Base-by-base conservation (phyloP, 2,329 filamentous ascomycete species). In the Ilyonectria mors-panacis region DNA sequence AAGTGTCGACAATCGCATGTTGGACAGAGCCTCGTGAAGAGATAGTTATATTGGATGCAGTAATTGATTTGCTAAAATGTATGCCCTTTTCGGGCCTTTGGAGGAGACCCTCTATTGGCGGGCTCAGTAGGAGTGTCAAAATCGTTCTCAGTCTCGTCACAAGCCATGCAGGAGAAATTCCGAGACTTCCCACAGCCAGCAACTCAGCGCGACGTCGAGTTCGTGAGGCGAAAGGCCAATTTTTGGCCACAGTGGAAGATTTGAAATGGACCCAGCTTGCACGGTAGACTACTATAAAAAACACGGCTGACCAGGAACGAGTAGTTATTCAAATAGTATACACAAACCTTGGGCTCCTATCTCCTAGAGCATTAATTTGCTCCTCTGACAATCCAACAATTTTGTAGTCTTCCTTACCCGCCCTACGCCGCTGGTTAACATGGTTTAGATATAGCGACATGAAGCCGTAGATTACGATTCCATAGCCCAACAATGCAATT, bases 381-480 rank as follows among this genome's bases (percentile, higher is more conserved):
- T 47, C 59, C n/a, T 63, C 59, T 19, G 53, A 51, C 59, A 66
- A 58, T 2, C 64, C 59, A 13, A 15, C 37, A 10, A 66, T 51
- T 47, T 58, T 66, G 30, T 63, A 54, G n/a, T 66, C 64, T 21
- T 66, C 64, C 21, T 62, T 62, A 10, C 64, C 64, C 3, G 44
- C 59, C 51, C 33, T 48, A 6, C 64, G 53, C 13, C 64, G 39
- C 35, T 66, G 55, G 39, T 66, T 63, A 4, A 63, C 53, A n/a
- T 59, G 54, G 13, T 63, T 50, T 8, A 58, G 13, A 53, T 63
- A 66, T 1, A 63, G 28, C 6, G 64, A 66, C 59, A 63, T 53
- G 30, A 62, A 62, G 12, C 17, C 58, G 39, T 66, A 63, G 10
- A 66, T 63, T 30, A 57, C 58, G 13, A 59, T 42, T 35, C 59